A percentile compares a stretch with the other conserved stretches of the same genome.
phyloP scores from a whole-genome alignment of 192 early-diverging fungal species.

The Funneliformis geosporum region DNA sequence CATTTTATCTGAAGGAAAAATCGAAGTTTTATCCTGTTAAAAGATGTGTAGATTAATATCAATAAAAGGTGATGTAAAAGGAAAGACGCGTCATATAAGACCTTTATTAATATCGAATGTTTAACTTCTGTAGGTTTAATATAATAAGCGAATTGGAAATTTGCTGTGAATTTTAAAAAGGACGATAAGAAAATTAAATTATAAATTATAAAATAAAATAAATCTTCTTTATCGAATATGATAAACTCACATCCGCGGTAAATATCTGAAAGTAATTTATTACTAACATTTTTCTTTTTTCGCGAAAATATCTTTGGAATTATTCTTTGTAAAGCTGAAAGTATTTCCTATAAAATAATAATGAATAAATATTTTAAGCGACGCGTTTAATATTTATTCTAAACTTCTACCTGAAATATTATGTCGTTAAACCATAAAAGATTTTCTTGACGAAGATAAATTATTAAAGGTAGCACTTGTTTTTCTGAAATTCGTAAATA shows the following conservation, averaged over 20 bases:
- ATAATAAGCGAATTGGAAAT: constrained; percentile 29
- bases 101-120: constrained; percentile 22
- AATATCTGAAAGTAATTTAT: constrained; percentile 15
- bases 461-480: constrained; percentile 20
- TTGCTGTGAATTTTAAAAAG: neutral
- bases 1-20: neutral
- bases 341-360: constrained; percentile 12
- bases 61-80: neutral
- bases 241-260: constrained; percentile 13
- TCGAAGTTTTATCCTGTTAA: neutral
- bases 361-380: neutral
- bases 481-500: constrained; percentile 27
- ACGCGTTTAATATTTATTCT: neutral
- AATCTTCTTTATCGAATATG: neutral
- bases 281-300: neutral
- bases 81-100: neutral
- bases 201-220: neutral
- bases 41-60: neutral
- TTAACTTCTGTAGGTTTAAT: constrained; percentile 18
- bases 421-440: constrained; percentile 23
- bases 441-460: constrained; percentile 16
- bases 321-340: constrained; percentile 16
- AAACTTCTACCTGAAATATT: constrained; percentile 11
- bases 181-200: neutral
- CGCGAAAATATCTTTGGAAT: constrained; percentile 15